Evolutionary conservation across 192 early-diverging fungal species (phyloP).

Genomic region (Coemansia sp.): DNA sequence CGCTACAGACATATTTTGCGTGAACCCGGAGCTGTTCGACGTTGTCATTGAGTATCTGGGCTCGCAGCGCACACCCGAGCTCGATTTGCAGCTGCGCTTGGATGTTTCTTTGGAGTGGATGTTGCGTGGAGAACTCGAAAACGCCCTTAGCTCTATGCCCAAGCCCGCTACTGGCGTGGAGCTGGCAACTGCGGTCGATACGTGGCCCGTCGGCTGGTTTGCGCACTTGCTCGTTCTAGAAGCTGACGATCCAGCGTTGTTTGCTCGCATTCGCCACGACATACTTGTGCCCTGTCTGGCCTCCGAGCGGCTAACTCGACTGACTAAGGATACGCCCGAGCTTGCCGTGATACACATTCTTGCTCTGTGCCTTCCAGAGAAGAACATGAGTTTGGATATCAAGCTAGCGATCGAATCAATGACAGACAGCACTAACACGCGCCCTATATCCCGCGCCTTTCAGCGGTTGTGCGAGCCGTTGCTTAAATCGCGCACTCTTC

Average conservation of each 20-base stretch:
- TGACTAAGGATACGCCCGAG: conserved; percentile 18
- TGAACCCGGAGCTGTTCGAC: conserved; percentile 23
- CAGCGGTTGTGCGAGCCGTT: background rate
- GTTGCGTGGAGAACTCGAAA: conserved; percentile 27
- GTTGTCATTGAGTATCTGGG: background rate
- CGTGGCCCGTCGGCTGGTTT: conserved; percentile 17
- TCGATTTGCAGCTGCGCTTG: conserved; percentile 7
- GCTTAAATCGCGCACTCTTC: background rate
- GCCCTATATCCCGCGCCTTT: conserved; percentile 8
- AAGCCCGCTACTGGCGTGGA: conserved; percentile 5
- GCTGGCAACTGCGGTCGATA: background rate
- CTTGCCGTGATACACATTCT: conserved; percentile 20
- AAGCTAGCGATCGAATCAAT: background rate
- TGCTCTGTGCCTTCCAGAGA: conserved; percentile 21
- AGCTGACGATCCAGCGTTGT: conserved; percentile 11
- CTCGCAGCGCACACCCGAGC: conserved; percentile 7
- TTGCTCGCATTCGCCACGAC: conserved; percentile 13
- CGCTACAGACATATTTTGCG: conserved; percentile 27
- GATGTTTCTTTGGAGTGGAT: conserved; percentile 31
- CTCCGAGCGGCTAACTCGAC: conserved; percentile 3
- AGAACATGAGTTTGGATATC: conserved; percentile 10
- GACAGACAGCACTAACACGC: background rate
- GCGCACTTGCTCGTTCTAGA: conserved; percentile 32
- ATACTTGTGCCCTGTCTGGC: conserved; percentile 22
- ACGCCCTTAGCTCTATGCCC: background rate